Conservation (phyloP, 345 rosid species). For the Euphorbia lathyris region DNA sequence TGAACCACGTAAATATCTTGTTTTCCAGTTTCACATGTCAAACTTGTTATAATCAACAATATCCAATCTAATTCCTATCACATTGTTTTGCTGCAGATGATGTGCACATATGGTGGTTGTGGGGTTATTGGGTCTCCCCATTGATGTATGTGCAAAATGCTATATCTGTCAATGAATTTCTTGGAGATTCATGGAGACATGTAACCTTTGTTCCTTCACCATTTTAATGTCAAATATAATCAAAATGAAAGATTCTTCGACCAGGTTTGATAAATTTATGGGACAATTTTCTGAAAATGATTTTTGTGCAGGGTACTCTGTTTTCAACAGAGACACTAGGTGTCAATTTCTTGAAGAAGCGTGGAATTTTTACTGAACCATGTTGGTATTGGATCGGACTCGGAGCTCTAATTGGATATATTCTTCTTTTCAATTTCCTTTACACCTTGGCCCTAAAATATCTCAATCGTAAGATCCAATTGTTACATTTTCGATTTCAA, state of each 20-base stretch:
- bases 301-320: conserved; percentile 43
- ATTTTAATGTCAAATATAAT: background rate
- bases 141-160: conserved; percentile 70
- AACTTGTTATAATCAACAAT: no score
- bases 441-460: conserved; percentile 62
- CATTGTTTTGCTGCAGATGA: conserved; percentile 32
- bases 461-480: conserved; percentile 56
- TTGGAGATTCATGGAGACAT: conserved; percentile 54
- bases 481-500: conserved; percentile 5
- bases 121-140: conserved; percentile 75
- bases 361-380: conserved; percentile 65
- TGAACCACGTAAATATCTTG: no score
- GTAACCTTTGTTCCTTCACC: conserved; percentile 31
- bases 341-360: conserved; percentile 53
- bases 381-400: conserved; percentile 88
- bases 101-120: conserved; percentile 60
- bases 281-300: background rate
- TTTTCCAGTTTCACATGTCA: no score
- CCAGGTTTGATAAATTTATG: background rate
- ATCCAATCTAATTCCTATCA: no score
- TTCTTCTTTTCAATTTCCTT: conserved; percentile 58
- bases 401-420: conserved; percentile 58
- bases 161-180: conserved; percentile 55
- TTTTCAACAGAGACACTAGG: conserved; percentile 66
- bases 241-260: background rate